A percentile compares a stretch with the other conserved stretches of the same genome.
phyloP scores from a whole-genome alignment of 73 alveolate genomes.

The Paramecium octaurelia region DNA sequence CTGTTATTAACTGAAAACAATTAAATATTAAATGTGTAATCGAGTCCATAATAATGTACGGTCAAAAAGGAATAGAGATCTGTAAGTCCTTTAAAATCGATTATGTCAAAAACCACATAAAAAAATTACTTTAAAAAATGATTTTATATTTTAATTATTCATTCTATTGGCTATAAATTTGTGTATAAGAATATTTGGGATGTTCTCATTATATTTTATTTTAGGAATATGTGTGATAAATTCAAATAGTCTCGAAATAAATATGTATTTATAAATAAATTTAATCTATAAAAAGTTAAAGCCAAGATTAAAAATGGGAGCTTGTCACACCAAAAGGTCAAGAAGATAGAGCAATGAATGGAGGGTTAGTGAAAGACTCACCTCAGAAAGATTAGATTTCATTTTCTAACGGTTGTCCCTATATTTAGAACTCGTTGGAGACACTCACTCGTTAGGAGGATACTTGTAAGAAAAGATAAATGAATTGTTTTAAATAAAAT shows the following conservation, averaged over 20 bases:
- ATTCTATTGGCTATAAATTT: too few relatives aligned
- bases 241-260: neutral
- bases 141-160: neutral
- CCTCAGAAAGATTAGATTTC: neutral
- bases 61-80: neutral
- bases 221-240: neutral
- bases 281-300: neutral
- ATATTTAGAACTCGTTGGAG: slow-evolving; percentile 39
- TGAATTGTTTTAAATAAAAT: neutral
- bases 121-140: neutral
- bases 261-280: neutral
- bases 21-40: neutral
- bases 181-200: neutral
- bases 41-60: neutral
- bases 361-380: neutral
- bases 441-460: slow-evolving; percentile 4
- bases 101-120: neutral
- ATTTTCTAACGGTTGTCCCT: slow-evolving; percentile 9
- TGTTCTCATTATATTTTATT: neutral
- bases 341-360: neutral
- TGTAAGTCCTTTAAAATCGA: neutral
- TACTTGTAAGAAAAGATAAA: neutral
- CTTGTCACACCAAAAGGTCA: neutral
- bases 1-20: neutral
- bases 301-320: neutral